These are phyloP conservation scores for Silene noctiflora DNA, from an alignment of 179 eudicot genomes.

Conservation along the genomic window DNA sequence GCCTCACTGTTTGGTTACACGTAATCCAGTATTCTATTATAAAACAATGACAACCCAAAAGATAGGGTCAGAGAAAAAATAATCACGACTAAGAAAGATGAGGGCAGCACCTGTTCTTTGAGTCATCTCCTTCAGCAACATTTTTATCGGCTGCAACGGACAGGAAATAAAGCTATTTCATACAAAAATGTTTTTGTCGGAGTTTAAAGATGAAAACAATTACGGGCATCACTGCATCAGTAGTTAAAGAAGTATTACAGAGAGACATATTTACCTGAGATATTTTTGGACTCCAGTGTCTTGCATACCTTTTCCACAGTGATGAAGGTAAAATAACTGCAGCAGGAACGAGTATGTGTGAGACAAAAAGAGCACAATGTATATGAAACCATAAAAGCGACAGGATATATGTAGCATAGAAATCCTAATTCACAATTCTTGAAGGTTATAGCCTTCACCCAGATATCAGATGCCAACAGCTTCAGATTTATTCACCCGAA, in stretches of 20 bases:
- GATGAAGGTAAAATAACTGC: constrained; percentile 82
- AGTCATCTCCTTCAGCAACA: constrained; percentile 26
- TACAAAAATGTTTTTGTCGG: not conserved
- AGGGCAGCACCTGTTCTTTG: constrained; percentile 41
- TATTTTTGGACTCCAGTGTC: constrained; percentile 40
- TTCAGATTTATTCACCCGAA: not conserved
- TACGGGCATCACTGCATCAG: not conserved
- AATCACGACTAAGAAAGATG: not conserved
- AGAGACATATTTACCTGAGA: constrained; percentile 43
- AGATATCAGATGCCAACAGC: not conserved
- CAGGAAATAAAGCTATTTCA: not conserved
- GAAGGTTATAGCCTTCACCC: not conserved
- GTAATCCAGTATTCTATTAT: not conserved
- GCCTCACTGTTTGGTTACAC: not conserved
- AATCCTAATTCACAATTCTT: not conserved
- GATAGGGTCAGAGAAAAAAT: not conserved
- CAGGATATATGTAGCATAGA: not conserved
- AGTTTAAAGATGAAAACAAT: not conserved
- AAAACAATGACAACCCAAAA: not conserved
- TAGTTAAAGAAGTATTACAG: not conserved
- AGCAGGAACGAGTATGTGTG: constrained; percentile 18
- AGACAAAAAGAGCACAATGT: not conserved
- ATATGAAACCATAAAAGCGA: not conserved
- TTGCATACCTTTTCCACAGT: constrained; percentile 60
- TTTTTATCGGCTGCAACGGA: constrained; percentile 34